Evolutionary conservation across 768 basidiomycete species (phyloP).

Genomic region (Goffeauzyma gilvescens): DNA sequence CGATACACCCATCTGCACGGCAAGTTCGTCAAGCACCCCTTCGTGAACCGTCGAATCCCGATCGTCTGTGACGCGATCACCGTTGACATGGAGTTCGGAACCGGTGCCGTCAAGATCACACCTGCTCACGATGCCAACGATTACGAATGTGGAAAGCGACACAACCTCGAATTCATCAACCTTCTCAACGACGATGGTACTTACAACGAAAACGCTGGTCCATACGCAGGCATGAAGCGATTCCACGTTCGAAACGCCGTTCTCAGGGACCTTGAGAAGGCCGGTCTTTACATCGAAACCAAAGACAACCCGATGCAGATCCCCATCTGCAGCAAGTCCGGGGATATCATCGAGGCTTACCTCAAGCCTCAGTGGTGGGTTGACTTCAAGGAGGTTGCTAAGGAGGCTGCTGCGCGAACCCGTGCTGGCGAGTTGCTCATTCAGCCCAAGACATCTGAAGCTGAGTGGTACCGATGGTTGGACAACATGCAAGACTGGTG

Average conservation of each 20-base stretch:
- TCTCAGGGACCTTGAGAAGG: constrained; percentile 61
- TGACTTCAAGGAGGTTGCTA: constrained; percentile 71
- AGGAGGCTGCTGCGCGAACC: constrained; percentile 80
- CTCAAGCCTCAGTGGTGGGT: constrained; percentile 99
- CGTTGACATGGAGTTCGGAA: constrained; percentile 88
- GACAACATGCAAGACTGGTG: constrained; percentile 97
- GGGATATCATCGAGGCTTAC: constrained; percentile 84
- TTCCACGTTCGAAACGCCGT: constrained; percentile 80
- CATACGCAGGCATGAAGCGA: constrained; percentile 78
- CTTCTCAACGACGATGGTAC: constrained; percentile 94
- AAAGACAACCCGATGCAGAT: constrained; percentile 97
- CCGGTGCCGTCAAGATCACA: constrained; percentile 96
- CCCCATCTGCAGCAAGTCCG: constrained; percentile 91
- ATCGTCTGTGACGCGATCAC: constrained; percentile 67
- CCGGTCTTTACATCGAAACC: constrained; percentile 67
- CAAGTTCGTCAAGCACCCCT: constrained; percentile 76
- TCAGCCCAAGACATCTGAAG: constrained; percentile 64
- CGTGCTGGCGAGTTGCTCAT: constrained; percentile 69
- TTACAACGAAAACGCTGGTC: constrained; percentile 72
- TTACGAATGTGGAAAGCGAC: constrained; percentile 77
- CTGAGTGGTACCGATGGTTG: constrained; percentile 91
- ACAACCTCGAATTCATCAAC: constrained; percentile 78
- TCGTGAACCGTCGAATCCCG: constrained; percentile 64
- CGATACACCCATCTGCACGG: constrained; percentile 92
- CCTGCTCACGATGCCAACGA: constrained; percentile 96